Percentiles rank a stretch among this genome's conserved stretches.
Evolutionary conservation across 2,329 filamentous ascomycete species (phyloP).

Genomic region (Dothideomycetidae sp.): DNA sequence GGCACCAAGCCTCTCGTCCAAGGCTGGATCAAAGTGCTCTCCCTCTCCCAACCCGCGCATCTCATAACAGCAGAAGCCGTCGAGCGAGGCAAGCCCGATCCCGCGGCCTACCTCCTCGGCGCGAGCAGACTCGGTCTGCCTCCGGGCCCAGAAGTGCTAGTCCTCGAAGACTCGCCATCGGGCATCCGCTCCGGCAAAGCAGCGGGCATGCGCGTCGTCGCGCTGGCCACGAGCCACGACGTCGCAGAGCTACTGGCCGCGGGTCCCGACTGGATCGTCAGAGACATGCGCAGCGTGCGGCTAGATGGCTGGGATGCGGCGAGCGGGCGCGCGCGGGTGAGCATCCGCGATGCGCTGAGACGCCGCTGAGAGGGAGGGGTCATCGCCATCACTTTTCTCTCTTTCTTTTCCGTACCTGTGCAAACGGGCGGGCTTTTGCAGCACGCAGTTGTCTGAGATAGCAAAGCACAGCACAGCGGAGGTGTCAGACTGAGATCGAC

Average conservation of each 20-base stretch:
- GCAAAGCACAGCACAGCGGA: too few species aligned
- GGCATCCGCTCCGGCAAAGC: slow-evolving; percentile 72
- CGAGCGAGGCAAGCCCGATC: slow-evolving; percentile 35
- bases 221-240: slow-evolving; percentile 71
- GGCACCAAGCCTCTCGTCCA: slow-evolving; percentile 34
- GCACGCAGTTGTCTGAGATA: too few species aligned
- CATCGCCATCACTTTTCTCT: too few species aligned
- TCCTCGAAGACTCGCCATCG: slow-evolving; percentile 79
- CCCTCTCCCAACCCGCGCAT: slow-evolving; percentile 31
- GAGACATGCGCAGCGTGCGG: slow-evolving; percentile 60
- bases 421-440: too few species aligned
- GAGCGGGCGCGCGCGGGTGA: slow-evolving; percentile 51
- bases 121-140: slow-evolving; percentile 27
- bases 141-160: slow-evolving; percentile 40
- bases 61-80: slow-evolving; percentile 39
- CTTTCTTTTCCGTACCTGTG: too few species aligned
- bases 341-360: slow-evolving; percentile 46
- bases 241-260: slow-evolving; percentile 56
- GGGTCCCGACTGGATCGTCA: slow-evolving; percentile 77
- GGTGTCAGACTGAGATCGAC: too few species aligned
- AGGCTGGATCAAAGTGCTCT: slow-evolving; percentile 37
- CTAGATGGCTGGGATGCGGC: slow-evolving; percentile 41
- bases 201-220: slow-evolving; percentile 72
- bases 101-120: slow-evolving; percentile 34
- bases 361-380: slow-evolving; percentile 10